A percentile compares a stretch with the other conserved stretches of the same genome.
phyloP scores from a whole-genome alignment of 371 early-diverging fungal species.

The Mortierella sp. region DNA sequence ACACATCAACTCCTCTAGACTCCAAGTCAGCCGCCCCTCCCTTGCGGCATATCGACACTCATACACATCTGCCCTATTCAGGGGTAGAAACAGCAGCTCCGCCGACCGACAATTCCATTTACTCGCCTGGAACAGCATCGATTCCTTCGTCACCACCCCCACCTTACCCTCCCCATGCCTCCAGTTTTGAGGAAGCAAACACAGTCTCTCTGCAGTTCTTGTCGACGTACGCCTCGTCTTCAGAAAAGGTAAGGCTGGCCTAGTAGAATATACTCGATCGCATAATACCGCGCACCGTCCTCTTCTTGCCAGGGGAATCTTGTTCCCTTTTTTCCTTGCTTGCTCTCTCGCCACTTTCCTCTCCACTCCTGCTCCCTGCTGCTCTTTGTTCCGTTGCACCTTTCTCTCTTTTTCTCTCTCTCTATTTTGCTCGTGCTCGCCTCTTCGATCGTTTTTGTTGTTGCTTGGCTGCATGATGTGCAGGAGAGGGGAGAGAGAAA shows the following conservation, averaged over 20 bases:
- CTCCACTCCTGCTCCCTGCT: neutral
- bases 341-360: neutral
- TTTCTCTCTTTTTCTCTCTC: neutral
- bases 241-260: constrained; percentile 33
- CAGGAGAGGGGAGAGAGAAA: neutral
- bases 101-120: no score
- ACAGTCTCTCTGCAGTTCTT: constrained; percentile 22
- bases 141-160: constrained; percentile 17
- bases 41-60: no score
- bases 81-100: no score
- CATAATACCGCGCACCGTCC: neutral
- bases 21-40: no score
- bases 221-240: constrained; percentile 25
- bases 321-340: neutral
- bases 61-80: no score
- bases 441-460: neutral
- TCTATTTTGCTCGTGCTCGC: no score
- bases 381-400: neutral
- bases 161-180: constrained; percentile 11
- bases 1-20: no score
- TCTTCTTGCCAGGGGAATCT: no score
- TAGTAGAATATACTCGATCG: neutral
- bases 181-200: constrained; percentile 14
- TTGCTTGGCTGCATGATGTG: neutral
- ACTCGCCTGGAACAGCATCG: neutral